Conservation (phyloP, 1,284 basidiomycete genomes). For the Microbotryum lychnidis-dioicae region DNA sequence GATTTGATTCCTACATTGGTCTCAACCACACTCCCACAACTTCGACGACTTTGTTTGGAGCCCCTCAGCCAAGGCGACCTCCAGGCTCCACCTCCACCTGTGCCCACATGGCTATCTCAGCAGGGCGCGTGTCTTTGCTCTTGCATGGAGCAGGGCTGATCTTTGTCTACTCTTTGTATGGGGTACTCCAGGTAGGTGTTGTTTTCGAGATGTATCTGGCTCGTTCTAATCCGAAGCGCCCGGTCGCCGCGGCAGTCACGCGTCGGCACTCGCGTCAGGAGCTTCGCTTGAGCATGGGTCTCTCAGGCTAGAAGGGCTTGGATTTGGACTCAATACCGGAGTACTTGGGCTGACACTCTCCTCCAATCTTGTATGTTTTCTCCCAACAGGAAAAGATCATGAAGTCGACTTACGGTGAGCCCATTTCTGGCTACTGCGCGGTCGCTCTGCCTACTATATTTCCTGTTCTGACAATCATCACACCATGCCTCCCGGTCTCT, state of each 20-base stretch:
- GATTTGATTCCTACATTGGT: too few species aligned
- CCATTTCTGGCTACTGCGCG: not conserved
- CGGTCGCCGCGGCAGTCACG: not conserved
- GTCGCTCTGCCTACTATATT: not conserved
- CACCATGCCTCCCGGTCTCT: not conserved
- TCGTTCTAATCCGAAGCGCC: not conserved
- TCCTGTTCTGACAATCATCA: not conserved
- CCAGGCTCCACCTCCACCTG: too few species aligned
- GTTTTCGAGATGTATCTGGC: not conserved
- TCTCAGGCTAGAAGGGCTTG: not conserved
- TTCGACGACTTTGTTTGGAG: too few species aligned
- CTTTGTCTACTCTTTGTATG: slow-evolving; percentile 31
- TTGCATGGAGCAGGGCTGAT: slow-evolving; percentile 28
- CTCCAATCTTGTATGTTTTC: not conserved
- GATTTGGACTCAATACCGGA: not conserved
- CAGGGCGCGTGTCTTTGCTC: slow-evolving; percentile 3
- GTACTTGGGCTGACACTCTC: not conserved
- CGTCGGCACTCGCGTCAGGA: not conserved
- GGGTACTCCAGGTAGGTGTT: slow-evolving; percentile 12
- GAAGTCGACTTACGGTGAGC: slow-evolving; percentile 31
- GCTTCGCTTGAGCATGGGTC: not conserved
- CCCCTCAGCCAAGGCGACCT: too few species aligned
- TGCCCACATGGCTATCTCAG: too few species aligned
- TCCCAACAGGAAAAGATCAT: slow-evolving; percentile 33
- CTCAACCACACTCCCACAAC: too few species aligned